Evolutionary conservation across 768 basidiomycete species (phyloP).

Genomic region (Kwoniella pini): DNA sequence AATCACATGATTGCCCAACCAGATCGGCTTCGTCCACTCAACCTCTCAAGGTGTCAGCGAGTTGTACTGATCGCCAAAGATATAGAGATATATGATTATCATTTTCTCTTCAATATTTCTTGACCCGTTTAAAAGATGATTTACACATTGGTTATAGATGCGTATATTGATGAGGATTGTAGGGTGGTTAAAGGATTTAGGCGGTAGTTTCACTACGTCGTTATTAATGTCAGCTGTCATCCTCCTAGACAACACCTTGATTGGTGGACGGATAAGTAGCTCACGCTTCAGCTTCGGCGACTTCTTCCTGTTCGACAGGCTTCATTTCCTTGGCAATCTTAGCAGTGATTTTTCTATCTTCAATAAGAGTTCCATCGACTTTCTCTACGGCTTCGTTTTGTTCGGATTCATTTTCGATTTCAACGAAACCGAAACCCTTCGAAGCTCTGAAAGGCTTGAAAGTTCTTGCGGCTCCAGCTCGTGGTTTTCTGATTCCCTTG

Average conservation of each 20-base stretch:
- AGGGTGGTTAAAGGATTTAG: neutral
- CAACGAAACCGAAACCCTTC: slow-evolving; percentile 98
- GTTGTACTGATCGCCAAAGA: neutral
- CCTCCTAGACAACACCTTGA: no score
- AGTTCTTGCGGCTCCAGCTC: slow-evolving; percentile 61
- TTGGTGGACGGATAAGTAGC: neutral
- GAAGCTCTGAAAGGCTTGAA: slow-evolving; percentile 74
- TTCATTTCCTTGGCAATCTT: slow-evolving; percentile 89
- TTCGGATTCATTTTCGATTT: slow-evolving; percentile 82
- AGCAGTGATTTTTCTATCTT: slow-evolving; percentile 81
- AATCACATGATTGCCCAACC: neutral
- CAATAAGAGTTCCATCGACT: slow-evolving; percentile 83
- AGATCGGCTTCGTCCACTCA: neutral
- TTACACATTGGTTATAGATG: no score
- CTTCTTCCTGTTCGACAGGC: slow-evolving; percentile 52
- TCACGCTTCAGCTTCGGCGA: slow-evolving; percentile 30
- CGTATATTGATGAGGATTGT: no score
- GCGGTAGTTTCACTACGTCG: neutral
- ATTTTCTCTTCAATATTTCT: neutral
- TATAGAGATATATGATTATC: neutral
- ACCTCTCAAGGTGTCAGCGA: no score
- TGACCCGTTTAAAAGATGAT: neutral
- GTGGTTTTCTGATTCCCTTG: slow-evolving; percentile 27
- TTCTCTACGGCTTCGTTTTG: slow-evolving; percentile 87
- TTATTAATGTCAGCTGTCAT: neutral